A percentile compares a stretch with the other conserved stretches of the same genome.
phyloP scores from a whole-genome alignment of 1,139 yeast genomes.

The Ashbya aceris region DNA sequence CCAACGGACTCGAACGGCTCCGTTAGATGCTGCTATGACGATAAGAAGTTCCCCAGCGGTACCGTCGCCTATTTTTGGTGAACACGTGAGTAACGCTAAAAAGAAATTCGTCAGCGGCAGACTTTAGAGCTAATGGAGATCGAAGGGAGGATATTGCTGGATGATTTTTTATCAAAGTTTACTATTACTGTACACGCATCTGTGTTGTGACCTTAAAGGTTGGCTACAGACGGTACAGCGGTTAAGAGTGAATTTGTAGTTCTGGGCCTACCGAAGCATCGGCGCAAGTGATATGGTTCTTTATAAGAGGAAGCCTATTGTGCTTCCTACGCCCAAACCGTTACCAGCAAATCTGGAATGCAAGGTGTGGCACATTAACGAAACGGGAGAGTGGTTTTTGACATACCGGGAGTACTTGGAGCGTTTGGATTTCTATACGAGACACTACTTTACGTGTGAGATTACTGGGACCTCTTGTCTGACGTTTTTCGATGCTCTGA shows the following conservation, averaged over 20 bases:
- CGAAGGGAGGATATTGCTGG: not conserved
- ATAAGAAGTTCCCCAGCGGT: too few species aligned
- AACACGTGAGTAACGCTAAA: not conserved
- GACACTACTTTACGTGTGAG: slow-evolving; percentile 85
- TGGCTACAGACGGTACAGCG: too few species aligned
- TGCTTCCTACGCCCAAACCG: slow-evolving; percentile 45
- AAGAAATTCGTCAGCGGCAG: slow-evolving; percentile 1
- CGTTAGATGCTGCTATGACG: too few species aligned
- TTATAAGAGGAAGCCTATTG: slow-evolving; percentile 63
- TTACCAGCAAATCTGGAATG: slow-evolving; percentile 45
- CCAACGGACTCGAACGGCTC: too few species aligned
- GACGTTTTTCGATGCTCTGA: slow-evolving; percentile 80
- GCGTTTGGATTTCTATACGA: slow-evolving; percentile 61
- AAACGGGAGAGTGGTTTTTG: slow-evolving; percentile 81
- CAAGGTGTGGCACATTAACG: slow-evolving; percentile 69
- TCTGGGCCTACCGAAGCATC: not conserved
- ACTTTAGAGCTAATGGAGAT: not conserved
- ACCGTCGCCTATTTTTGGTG: too few species aligned
- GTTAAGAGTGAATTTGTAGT: not conserved
- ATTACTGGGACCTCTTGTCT: slow-evolving; percentile 89
- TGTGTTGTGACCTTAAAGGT: too few species aligned
- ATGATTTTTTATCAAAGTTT: not conserved
- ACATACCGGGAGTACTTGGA: slow-evolving; percentile 65
- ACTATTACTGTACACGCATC: not conserved
- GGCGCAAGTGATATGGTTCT: slow-evolving; percentile 40